Evolutionary conservation across 371 early-diverging fungal genomes (phyloP), one percentile per base, ranked within the genome.

Genomic region (Blakeslea trispora): DNA sequence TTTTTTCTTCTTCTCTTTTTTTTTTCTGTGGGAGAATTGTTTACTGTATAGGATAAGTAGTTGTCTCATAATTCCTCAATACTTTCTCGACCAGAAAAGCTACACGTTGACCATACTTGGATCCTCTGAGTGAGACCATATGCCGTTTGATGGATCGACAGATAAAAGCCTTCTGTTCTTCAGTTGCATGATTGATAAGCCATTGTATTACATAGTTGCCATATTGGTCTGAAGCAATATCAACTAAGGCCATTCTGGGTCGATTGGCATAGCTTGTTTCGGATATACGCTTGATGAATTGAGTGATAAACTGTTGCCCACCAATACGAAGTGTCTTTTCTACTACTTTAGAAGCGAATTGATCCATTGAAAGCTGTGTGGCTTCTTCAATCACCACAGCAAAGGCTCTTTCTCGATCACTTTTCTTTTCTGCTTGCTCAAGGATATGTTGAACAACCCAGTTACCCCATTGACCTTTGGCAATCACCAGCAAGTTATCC

Each of bases 391-490:
- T 68, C 53, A 87, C 68, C 63, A 65, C 72, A 71, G 81, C 59
- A 50, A 81, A 79, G 28, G 73, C 78, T 0, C 49, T 53, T 18
- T 77, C 73, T 1, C 83, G 71, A 48, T 84, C 82, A 37, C 72
- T 68, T 3, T 56, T 67, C 0, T 75, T 72, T 19, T 81, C 68
- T 13, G 89, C 97, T 45, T 89, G 88, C 65, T 99, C 98, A 47
- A 99, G 79, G 24, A 99, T 92, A 66, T 99, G 99, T 69, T 99
- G 99, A 50, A 99, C 94, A 37, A 99, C 97, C 80, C 99, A 77
- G 52, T 77, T 77, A 55, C 99, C 99, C 66, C 99, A 99, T 75
- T 99, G 99, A 64, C 99, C 99, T 74, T 98, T 96, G 15, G 99
- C 95, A 32, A 99, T 82, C 51, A 83, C 82, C 8, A 87, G 79